phyloP scores from a whole-genome alignment of 345 rosid genomes.

The Stellera chamaejasme region DNA sequence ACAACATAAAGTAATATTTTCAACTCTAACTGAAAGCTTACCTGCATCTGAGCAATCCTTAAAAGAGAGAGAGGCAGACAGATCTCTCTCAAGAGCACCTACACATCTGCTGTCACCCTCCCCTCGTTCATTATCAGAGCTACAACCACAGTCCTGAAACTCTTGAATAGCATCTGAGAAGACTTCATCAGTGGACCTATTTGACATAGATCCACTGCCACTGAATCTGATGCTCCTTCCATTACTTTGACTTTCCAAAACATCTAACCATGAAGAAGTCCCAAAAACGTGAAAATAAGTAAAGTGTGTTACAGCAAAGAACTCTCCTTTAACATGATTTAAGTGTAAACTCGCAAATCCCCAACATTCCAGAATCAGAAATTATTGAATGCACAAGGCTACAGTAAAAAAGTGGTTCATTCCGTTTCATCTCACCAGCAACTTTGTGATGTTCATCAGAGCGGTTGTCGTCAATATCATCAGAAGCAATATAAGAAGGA shows the following conservation, averaged over 20 bases:
- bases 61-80: not conserved
- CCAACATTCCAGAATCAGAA: too few species aligned
- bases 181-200: conserved; percentile 44
- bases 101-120: too few species aligned
- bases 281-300: too few species aligned
- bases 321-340: too few species aligned
- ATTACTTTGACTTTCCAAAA: too few species aligned
- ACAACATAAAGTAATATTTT: not conserved
- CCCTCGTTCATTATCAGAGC: conserved; percentile 4
- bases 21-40: not conserved
- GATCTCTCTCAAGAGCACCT: not conserved
- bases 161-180: conserved; percentile 61
- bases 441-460: not conserved
- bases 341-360: too few species aligned
- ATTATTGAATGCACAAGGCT: too few species aligned
- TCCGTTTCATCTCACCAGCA: not conserved
- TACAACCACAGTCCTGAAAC: conserved; percentile 30
- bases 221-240: too few species aligned
- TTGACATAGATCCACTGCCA: conserved; percentile 27
- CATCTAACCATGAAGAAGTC: too few species aligned
- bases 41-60: conserved; percentile 2
- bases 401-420: too few species aligned
- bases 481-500: not conserved
- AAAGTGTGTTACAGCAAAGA: too few species aligned
- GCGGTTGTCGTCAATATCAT: not conserved